Percentiles rank a stretch among this genome's conserved stretches.
Conservation (phyloP, 306 rosid genomes). For the Gastrolobium villosum region DNA sequence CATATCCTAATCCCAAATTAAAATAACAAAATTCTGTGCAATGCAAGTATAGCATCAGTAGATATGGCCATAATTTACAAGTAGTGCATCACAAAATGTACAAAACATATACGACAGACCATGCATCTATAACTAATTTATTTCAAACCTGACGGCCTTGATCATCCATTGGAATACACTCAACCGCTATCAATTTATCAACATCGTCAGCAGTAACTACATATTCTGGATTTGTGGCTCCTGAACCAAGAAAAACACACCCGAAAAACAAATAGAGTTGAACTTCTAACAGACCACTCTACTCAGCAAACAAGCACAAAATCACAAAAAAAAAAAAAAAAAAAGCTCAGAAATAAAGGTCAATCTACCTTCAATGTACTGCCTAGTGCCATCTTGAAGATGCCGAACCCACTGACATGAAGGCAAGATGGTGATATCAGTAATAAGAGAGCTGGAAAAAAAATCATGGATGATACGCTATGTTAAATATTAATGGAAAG, state of each 20-base stretch:
- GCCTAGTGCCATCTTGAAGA: constrained; percentile 96
- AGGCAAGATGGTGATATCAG: constrained; percentile 43
- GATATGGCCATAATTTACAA: not conserved
- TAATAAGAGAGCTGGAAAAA: constrained; percentile 9
- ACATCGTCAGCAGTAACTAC: constrained; percentile 93
- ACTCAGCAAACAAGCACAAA: constrained; percentile 26
- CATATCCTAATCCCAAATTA: not conserved
- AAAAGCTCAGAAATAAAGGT: constrained; percentile 4
- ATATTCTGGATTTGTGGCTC: constrained; percentile 99
- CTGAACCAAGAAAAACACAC: constrained; percentile 55
- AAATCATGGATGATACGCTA: constrained; percentile 33
- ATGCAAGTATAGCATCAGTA: constrained; percentile 25
- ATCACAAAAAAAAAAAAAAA: not conserved
- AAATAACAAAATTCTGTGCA: constrained; percentile 10
- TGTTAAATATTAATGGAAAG: constrained; percentile 27
- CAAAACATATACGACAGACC: constrained; percentile 13
- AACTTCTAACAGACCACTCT: constrained; percentile 36
- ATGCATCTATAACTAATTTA: constrained; percentile 28
- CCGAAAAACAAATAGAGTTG: constrained; percentile 17
- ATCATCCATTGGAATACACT: constrained; percentile 98
- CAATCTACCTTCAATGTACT: constrained; percentile 88
- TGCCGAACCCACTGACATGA: constrained; percentile 93
- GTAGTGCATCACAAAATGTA: not conserved
- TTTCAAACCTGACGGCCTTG: constrained; percentile 87
- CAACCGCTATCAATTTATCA: constrained; percentile 92